Percentiles rank a stretch among this genome's conserved stretches.
These are phyloP conservation scores for Hanseniaspora sp. DNA, from an alignment of 1,139 yeast genomes.

Conservation along the genomic window DNA sequence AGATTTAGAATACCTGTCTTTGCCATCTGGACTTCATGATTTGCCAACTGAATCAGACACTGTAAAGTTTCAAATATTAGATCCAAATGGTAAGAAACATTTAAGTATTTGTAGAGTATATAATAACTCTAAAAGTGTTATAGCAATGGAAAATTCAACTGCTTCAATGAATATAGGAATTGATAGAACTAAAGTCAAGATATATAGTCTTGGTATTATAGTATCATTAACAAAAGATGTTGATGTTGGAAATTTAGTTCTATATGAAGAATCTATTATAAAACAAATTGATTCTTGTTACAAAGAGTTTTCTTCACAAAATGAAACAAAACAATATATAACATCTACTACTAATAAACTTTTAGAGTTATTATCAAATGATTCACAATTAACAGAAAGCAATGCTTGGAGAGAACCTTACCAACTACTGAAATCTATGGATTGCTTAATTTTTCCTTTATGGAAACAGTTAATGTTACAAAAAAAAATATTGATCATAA, in stretches of 20 bases:
- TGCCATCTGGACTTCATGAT: conserved; percentile 81
- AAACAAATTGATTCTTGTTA: conserved; percentile 44
- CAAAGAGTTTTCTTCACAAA: conserved; percentile 22
- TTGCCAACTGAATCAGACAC: conserved; percentile 37
- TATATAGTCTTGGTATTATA: conserved; percentile 52
- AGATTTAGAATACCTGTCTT: conserved; percentile 57
- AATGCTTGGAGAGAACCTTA: conserved; percentile 1
- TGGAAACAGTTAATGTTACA: conserved; percentile 62
- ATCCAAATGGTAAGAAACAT: conserved; percentile 25
- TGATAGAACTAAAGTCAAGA: conserved; percentile 45
- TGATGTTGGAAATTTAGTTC: conserved; percentile 22
- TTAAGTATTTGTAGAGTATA: conserved; percentile 43
- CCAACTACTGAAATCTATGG: conserved; percentile 40
- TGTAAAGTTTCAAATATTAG: conserved; percentile 39
- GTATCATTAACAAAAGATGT: conserved; percentile 16
- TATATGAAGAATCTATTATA: conserved; percentile 54
- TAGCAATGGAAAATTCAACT: not conserved
- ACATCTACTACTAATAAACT: conserved; percentile 22
- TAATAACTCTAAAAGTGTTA: conserved; percentile 31
- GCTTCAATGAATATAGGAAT: conserved; percentile 21
- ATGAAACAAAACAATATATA: too few species aligned
- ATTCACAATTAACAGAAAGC: conserved; percentile 13
- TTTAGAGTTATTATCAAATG: conserved; percentile 24
- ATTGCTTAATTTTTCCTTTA: conserved; percentile 60
- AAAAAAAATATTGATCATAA: conserved; percentile 49